Evolutionary conservation across 305 asterid genomes (phyloP), one percentile per base, ranked within the genome.

Genomic region (Striga hermonthica): DNA sequence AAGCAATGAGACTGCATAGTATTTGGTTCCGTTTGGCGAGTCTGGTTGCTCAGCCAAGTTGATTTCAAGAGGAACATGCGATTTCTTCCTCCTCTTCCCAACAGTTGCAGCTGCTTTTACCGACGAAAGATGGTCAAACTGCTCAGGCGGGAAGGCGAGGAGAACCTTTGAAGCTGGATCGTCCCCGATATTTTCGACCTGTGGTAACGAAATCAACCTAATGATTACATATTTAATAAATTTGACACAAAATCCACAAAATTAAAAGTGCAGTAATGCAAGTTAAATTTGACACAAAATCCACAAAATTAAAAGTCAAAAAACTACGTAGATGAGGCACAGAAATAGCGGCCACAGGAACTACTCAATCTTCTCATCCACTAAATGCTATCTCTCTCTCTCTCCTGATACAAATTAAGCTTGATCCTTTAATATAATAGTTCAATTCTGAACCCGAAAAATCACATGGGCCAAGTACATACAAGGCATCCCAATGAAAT

Each of bases 71-170:
- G 96, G 83, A 47, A 68, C 35, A 65, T 82, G 76, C 34, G 95
- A 76, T 67, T 83, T 92, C 90, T 84, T 92, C 83, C 59, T 89
- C 89, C 81, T 92, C 82, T 83, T 92, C 14, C 95, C 97, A 69
- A 80, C 70, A 62, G 84, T 62, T 9, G 62, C 74, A 15, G 86
- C 97, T 41, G 90, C 97, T 80, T 92, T 86, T 62, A 92, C 91
- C 71, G 76, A 62, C 45, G 98, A 92, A 57, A 92, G 74, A 75
- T 74, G 93, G 67, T 84, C 88, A 74, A 75, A 82, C 78, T 92
- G 87, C 14, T 81, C 22, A 7, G 98, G 95, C 37, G 97, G 68
- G 75, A 86, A 87, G 22, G 96, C 86, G 65, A 92, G 83, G 39
- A 89, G 88, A 76, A 89, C 74, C 81, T 80, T 83, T 50, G 88